Evolutionary conservation across 352 stramenopile genomes (phyloP).

Genomic region (Phytopythium kandeliae): DNA sequence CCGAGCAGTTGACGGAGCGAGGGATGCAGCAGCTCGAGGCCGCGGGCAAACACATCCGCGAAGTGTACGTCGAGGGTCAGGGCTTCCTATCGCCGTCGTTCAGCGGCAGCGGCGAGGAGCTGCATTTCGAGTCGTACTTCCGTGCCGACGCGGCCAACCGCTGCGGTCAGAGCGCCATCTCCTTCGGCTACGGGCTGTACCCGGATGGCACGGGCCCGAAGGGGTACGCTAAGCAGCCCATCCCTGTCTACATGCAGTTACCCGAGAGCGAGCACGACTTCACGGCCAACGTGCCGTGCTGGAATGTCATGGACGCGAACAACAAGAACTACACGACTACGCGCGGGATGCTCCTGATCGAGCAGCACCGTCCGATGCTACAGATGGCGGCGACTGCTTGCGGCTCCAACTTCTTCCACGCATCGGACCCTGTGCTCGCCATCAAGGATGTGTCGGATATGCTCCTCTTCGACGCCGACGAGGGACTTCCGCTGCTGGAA

Average conservation of each 20-base stretch:
- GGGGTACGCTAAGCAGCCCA: slow-evolving; percentile 52
- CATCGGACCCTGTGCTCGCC: slow-evolving; percentile 35
- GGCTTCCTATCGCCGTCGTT: slow-evolving; percentile 61
- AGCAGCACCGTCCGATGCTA: slow-evolving; percentile 35
- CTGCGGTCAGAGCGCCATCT: slow-evolving; percentile 65
- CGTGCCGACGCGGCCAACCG: slow-evolving; percentile 59
- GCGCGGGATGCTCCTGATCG: slow-evolving; percentile 30
- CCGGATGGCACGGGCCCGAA: slow-evolving; percentile 55
- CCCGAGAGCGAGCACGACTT: slow-evolving; percentile 80
- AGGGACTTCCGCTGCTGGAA: slow-evolving; percentile 36
- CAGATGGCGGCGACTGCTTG: slow-evolving; percentile 32
- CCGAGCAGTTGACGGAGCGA: slow-evolving; percentile 66
- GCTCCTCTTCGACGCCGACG: slow-evolving; percentile 65
- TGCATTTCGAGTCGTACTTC: slow-evolving; percentile 72
- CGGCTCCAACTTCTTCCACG: slow-evolving; percentile 39
- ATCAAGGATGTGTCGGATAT: slow-evolving; percentile 78
- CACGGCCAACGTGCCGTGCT: slow-evolving; percentile 62
- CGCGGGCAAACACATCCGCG: slow-evolving; percentile 54
- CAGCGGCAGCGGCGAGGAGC: slow-evolving; percentile 41
- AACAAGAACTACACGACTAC: slow-evolving; percentile 37
- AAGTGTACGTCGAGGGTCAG: slow-evolving; percentile 64
- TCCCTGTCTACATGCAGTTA: slow-evolving; percentile 75
- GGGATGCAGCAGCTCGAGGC: slow-evolving; percentile 70
- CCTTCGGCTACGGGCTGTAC: slow-evolving; percentile 66
- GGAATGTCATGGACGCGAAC: slow-evolving; percentile 46